Base-by-base conservation (phyloP, 2,329 filamentous ascomycete genomes). In the Zasmidium angulare region DNA sequence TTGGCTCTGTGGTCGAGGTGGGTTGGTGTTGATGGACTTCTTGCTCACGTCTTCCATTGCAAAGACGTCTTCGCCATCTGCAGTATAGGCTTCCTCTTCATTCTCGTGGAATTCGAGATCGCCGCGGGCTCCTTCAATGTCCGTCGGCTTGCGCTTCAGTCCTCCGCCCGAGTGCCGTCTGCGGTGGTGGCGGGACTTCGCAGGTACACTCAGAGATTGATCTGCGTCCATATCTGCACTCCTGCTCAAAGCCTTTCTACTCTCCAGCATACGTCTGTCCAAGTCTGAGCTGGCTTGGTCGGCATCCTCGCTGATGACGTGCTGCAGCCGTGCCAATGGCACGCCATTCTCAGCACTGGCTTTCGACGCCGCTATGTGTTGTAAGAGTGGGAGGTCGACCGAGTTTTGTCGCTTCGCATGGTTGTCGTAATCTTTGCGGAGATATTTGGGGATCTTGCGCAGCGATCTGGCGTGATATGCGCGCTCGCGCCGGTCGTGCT, bases 61-160 rank as follows among this genome's bases (percentile, higher is more conserved):
- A 67, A 90, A 90, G 6, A 88, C 85, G 31, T 84, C 82, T 65
- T 90, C 88, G 65, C 87, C 88, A 74, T 93, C 92, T 1, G 86
- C 90, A 46, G 87, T 86, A 69, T 96, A 93, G 21, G 93, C 91
- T 24, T 93, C 91, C 21, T 67, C 58, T 43, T 61, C 59, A 67
- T 96, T 90, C 69, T 96, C 92, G 68, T 89, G 93, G 67, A 93
- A 96, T 72, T 96, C 88, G n/a, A 97, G 81, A 63, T 90, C 84
- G n/a, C 91, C 89, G 54, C 89, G 82, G 10, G 84, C 81, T 22
- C 71, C 75, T 50, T 83, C 81, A 6, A 96, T 88, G 63, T 91
- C 89, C 57, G 84, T 79, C 9, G 77, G 75, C 22, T 90, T 89
- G 69, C 89, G 88, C 59, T 90, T 86, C 23, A 97, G 82, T 3